Conservation (phyloP, 192 early-diverging fungal species). For the Coemansia sp. region DNA sequence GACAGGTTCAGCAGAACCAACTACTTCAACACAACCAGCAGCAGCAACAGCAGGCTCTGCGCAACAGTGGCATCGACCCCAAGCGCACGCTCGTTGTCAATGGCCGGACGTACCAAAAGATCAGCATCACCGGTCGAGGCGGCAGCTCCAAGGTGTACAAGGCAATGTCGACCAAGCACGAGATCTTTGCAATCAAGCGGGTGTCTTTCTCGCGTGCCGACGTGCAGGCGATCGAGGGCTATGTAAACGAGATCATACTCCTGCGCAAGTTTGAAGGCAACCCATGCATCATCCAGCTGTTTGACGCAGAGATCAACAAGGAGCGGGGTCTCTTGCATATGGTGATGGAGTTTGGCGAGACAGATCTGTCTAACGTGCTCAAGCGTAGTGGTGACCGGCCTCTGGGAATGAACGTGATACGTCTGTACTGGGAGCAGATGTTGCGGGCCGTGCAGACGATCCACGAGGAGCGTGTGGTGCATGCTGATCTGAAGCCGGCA, state of each 20-base stretch:
- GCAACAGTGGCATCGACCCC: constrained; percentile 18
- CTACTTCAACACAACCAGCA: constrained; percentile 1
- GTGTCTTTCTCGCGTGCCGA: constrained; percentile 73
- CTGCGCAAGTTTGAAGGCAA: constrained; percentile 62
- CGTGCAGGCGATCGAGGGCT: constrained; percentile 60
- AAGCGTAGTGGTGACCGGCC: constrained; percentile 48
- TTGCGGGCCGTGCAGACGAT: constrained; percentile 82
- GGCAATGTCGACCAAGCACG: constrained; percentile 61
- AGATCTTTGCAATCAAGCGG: constrained; percentile 78
- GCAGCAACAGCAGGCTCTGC: constrained; percentile 1
- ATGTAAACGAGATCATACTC: constrained; percentile 80
- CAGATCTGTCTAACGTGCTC: constrained; percentile 70
- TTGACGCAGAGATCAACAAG: constrained; percentile 69
- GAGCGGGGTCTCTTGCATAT: constrained; percentile 60
- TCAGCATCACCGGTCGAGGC: constrained; percentile 71
- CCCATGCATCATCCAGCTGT: constrained; percentile 74
- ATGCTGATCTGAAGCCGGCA: constrained; percentile 92
- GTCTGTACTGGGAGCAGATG: constrained; percentile 93
- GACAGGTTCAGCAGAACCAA: background rate
- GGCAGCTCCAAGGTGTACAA: constrained; percentile 91
- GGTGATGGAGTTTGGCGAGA: constrained; percentile 92
- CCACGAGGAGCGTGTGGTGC: constrained; percentile 85
- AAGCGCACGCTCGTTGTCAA: constrained; percentile 48
- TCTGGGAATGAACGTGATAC: constrained; percentile 69
- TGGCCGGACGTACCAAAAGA: constrained; percentile 44